phyloP scores from a whole-genome alignment of 163 green algal species.

The Scenedesmus sp. region DNA sequence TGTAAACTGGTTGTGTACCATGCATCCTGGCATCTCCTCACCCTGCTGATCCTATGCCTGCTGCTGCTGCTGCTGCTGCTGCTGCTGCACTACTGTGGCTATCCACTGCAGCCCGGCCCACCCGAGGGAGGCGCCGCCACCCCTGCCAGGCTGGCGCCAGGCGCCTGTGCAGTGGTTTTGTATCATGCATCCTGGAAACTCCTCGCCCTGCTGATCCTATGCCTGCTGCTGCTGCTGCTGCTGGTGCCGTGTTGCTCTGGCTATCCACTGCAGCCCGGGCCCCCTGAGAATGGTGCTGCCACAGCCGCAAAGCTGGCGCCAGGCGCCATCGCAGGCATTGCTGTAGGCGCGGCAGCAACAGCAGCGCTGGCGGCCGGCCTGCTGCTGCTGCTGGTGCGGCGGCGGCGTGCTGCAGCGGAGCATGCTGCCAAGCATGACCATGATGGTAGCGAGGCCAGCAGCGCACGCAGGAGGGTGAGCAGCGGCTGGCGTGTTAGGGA shows the following conservation, averaged over 20 bases:
- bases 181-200: too few species aligned
- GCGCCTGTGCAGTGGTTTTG: too few species aligned
- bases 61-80: constrained; percentile 23
- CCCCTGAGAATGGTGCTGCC: not conserved
- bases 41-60: not conserved
- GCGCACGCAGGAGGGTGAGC: constrained; percentile 18
- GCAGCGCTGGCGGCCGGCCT: not conserved
- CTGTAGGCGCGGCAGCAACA: not conserved
- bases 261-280: not conserved
- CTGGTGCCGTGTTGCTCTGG: not conserved
- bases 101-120: not conserved
- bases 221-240: not conserved
- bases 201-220: too few species aligned
- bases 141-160: too few species aligned
- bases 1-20: too few species aligned
- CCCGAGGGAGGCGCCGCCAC: too few species aligned
- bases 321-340: not conserved
- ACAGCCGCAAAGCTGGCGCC: not conserved
- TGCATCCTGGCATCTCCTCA: not conserved
- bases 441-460: not conserved
- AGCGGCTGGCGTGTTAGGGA: not conserved
- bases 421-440: not conserved
- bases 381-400: not conserved
- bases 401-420: not conserved
- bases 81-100: not conserved